Conservation (phyloP, 352 stramenopile species). For the Phytophthora crassamura region DNA sequence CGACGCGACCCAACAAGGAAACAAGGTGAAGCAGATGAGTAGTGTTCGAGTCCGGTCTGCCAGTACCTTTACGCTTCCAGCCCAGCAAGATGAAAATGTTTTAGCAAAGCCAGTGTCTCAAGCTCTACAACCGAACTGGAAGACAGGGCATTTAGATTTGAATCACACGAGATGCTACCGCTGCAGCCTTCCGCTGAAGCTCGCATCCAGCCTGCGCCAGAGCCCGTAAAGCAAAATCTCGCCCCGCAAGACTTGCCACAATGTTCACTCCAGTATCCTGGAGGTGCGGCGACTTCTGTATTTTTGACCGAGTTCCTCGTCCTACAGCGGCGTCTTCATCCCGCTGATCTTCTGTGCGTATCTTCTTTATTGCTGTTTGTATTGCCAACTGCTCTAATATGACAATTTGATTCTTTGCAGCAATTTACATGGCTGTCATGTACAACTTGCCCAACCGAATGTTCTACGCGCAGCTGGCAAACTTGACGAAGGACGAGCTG, state of each 20-base stretch:
- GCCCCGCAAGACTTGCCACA: not conserved
- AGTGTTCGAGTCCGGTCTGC: no score
- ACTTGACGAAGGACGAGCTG: conserved; percentile 23
- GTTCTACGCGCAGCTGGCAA: conserved; percentile 30
- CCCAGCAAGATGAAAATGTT: not conserved
- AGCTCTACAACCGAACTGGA: not conserved
- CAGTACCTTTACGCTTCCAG: not conserved
- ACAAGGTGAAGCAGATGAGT: no score
- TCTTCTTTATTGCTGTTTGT: not conserved
- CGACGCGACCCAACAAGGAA: not conserved
- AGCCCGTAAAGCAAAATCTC: not conserved
- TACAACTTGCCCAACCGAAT: conserved; percentile 29
- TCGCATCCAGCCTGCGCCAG: conserved; percentile 16
- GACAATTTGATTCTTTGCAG: conserved; percentile 3
- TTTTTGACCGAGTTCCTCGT: conserved; percentile 36
- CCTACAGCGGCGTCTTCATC: conserved; percentile 40
- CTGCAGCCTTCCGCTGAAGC: not conserved
- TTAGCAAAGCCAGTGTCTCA: not conserved
- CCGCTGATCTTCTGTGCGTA: conserved; percentile 38
- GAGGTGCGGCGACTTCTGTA: conserved; percentile 33
- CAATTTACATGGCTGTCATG: conserved; percentile 30
- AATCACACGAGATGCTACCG: not conserved
- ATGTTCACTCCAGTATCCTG: conserved; percentile 12
- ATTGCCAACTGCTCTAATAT: not conserved
- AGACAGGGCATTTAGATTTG: conserved; percentile 6